phyloP scores from a whole-genome alignment of 2,329 filamentous ascomycete genomes.

The Diplodia seriata region DNA sequence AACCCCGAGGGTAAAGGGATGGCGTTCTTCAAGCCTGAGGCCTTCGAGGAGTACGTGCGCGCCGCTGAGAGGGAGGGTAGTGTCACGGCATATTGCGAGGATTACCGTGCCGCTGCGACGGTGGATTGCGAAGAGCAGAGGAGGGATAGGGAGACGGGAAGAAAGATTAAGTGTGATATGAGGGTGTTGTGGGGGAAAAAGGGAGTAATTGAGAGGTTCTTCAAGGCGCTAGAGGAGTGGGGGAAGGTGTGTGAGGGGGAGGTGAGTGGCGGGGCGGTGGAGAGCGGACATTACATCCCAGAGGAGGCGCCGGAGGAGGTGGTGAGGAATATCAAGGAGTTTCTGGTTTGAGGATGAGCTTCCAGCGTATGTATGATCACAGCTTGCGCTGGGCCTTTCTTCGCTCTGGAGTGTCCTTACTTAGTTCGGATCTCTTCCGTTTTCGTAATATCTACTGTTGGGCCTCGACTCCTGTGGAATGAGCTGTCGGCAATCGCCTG shows the following conservation, averaged over 20 bases:
- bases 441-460: no score
- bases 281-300: slow-evolving; percentile 59
- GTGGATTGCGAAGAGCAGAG: slow-evolving; percentile 61
- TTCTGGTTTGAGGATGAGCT: slow-evolving; percentile 13
- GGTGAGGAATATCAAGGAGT: slow-evolving; percentile 36
- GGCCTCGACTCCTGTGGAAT: no score
- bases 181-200: slow-evolving; percentile 58
- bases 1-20: slow-evolving; percentile 2
- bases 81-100: slow-evolving; percentile 61
- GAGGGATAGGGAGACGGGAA: slow-evolving; percentile 51
- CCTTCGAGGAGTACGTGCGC: slow-evolving; percentile 52
- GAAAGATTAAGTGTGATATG: slow-evolving; percentile 56
- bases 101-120: slow-evolving; percentile 62
- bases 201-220: slow-evolving; percentile 54
- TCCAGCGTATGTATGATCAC: no score
- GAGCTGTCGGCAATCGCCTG: no score
- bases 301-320: slow-evolving; percentile 60
- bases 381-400: no score
- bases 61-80: slow-evolving; percentile 52
- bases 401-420: no score
- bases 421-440: no score
- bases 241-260: slow-evolving; percentile 51
- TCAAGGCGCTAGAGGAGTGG: slow-evolving; percentile 61
- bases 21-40: slow-evolving; percentile 38
- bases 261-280: slow-evolving; percentile 40